Evolutionary conservation across 768 basidiomycete species (phyloP).

Genomic region (Mycena rosella): DNA sequence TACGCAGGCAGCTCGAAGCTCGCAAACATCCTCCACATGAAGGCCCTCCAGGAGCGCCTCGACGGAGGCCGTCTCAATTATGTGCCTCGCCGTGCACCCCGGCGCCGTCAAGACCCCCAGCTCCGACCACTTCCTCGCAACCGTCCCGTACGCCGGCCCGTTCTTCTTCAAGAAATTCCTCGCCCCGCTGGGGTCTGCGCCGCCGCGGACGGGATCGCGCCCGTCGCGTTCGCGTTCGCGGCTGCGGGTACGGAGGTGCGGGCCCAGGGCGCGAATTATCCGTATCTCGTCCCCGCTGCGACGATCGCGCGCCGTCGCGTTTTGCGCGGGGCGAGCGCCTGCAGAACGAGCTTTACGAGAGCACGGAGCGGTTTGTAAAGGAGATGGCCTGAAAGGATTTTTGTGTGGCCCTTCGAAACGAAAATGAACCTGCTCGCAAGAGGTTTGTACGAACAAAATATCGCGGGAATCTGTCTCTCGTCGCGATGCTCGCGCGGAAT

Average conservation of each 20-base stretch:
- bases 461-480: no score
- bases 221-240: conserved; percentile 43
- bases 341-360: conserved; percentile 44
- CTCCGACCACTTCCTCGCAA: neutral
- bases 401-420: no score
- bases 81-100: conserved; percentile 43
- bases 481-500: no score
- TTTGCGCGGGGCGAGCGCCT: conserved; percentile 38
- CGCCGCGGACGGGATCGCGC: no score
- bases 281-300: conserved; percentile 44
- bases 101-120: conserved; percentile 44
- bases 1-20: conserved; percentile 33
- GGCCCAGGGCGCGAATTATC: conserved; percentile 40
- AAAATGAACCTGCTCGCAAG: no score
- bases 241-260: conserved; percentile 43
- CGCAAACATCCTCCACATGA: conserved; percentile 44
- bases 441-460: no score
- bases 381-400: no score
- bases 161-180: conserved; percentile 32
- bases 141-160: conserved; percentile 27
- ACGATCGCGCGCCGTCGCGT: conserved; percentile 29
- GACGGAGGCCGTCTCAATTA: conserved; percentile 43
- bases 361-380: conserved; percentile 37
- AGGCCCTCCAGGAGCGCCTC: conserved; percentile 56
- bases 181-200: conserved; percentile 37